phyloP scores from a whole-genome alignment of 495 filamentous ascomycete genomes.

The Aspergillus homomorphus region DNA sequence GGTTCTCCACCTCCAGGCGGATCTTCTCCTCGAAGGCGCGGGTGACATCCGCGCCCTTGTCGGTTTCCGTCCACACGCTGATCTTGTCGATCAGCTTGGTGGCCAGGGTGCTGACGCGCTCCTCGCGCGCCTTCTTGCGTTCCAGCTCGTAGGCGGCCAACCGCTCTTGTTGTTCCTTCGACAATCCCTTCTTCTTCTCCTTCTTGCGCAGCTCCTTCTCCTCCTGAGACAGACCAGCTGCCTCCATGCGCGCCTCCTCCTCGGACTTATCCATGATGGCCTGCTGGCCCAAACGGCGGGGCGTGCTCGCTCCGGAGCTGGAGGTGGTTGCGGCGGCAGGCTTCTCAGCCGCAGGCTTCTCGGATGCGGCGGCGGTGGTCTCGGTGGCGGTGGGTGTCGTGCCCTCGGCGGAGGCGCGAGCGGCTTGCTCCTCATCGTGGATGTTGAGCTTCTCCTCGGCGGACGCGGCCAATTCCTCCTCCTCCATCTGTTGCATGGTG shows the following conservation, averaged over 20 bases:
- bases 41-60: constrained; percentile 82
- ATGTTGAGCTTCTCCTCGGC: constrained; percentile 50
- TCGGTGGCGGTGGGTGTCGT: constrained; percentile 30
- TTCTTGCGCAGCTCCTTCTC: constrained; percentile 75
- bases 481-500: constrained; percentile 68
- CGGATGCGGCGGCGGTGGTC: constrained; percentile 17
- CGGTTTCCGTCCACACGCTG: constrained; percentile 95
- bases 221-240: constrained; percentile 67
- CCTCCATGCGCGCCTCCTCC: constrained; percentile 71
- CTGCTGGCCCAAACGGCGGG: constrained; percentile 67
- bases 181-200: constrained; percentile 84
- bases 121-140: constrained; percentile 77
- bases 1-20: constrained; percentile 89
- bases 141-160: constrained; percentile 85
- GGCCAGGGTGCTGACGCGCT: constrained; percentile 79
- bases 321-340: constrained; percentile 22
- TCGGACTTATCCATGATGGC: constrained; percentile 87
- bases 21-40: constrained; percentile 89
- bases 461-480: constrained; percentile 53
- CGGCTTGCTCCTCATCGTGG: constrained; percentile 42
- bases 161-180: constrained; percentile 87
- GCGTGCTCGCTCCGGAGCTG: constrained; percentile 63
- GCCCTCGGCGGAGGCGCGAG: constrained; percentile 23
- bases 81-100: constrained; percentile 87
- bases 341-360: constrained; percentile 18